A percentile compares a stretch with the other conserved stretches of the same genome.
These are phyloP conservation scores for Dactylella cylindrospora DNA, from an alignment of 2,329 filamentous ascomycete species.

Conservation along the genomic window DNA sequence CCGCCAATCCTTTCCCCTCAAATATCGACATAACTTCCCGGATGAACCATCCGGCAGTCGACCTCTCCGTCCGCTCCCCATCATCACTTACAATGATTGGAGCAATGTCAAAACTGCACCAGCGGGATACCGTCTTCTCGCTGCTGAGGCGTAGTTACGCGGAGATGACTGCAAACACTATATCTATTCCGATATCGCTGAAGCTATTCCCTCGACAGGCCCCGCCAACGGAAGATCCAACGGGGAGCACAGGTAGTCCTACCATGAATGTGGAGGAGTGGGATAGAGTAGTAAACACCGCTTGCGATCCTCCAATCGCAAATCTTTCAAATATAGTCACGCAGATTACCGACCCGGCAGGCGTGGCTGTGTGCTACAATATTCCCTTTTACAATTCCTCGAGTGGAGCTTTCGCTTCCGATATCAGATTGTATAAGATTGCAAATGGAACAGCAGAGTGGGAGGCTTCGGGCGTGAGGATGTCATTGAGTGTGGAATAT, in stretches of 20 bases:
- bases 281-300: constrained; percentile 26
- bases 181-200: too few species aligned
- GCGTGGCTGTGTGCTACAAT: constrained; percentile 81
- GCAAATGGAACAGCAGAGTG: constrained; percentile 60
- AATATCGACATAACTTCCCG: constrained; percentile 7
- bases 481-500: constrained; percentile 54
- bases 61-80: constrained; percentile 3
- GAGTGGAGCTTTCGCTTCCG: constrained; percentile 73
- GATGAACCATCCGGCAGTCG: too few species aligned
- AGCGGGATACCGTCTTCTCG: constrained; percentile 14
- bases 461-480: constrained; percentile 53
- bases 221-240: constrained; percentile 20
- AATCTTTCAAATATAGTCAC: constrained; percentile 54
- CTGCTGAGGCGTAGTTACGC: constrained; percentile 15
- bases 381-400: constrained; percentile 68
- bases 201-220: constrained; percentile 10
- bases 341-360: constrained; percentile 69
- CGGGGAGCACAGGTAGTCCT: constrained; percentile 19
- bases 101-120: constrained; percentile 21
- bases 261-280: constrained; percentile 19
- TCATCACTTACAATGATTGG: constrained; percentile 6
- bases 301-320: constrained; percentile 14
- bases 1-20: constrained; percentile 30
- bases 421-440: constrained; percentile 72
- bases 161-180: constrained; percentile 11